phyloP scores from a whole-genome alignment of 768 basidiomycete species.

The Strobilomyces confusus region DNA sequence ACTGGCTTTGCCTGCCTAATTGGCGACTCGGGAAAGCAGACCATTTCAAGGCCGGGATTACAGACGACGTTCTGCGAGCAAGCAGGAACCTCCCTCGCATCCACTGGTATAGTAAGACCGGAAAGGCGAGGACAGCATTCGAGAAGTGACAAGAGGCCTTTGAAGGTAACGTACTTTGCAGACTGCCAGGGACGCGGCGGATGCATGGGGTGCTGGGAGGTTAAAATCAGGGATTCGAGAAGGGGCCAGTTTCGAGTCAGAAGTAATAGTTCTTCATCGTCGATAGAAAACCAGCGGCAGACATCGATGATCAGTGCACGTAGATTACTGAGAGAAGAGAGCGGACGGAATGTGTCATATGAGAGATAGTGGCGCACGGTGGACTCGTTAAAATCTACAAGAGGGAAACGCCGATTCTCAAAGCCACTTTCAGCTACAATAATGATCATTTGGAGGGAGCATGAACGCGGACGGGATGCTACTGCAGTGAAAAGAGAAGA shows the following conservation, averaged over 20 bases:
- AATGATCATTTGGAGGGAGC: not conserved
- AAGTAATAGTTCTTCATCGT: not conserved
- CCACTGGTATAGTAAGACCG: not conserved
- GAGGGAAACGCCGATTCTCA: not conserved
- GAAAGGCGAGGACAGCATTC: not conserved
- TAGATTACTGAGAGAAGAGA: not conserved
- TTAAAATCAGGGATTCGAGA: no score
- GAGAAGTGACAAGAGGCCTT: not conserved
- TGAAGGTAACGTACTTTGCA: not conserved
- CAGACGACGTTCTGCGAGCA: not conserved
- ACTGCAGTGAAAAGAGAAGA: not conserved
- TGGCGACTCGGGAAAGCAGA: not conserved
- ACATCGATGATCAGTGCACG: not conserved
- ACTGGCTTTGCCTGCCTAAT: not conserved
- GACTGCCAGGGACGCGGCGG: not conserved
- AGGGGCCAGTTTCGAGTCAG: not conserved
- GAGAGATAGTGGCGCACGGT: not conserved
- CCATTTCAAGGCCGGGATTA: not conserved
- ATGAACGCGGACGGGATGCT: not conserved
- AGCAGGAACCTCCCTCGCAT: not conserved
- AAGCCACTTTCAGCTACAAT: not conserved
- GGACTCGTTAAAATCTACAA: not conserved
- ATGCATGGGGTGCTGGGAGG: no score
- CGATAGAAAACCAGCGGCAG: not conserved
- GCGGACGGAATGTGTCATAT: not conserved